Evolutionary conservation across 805 yeast genomes (phyloP).

Genomic region (Candida orba): DNA sequence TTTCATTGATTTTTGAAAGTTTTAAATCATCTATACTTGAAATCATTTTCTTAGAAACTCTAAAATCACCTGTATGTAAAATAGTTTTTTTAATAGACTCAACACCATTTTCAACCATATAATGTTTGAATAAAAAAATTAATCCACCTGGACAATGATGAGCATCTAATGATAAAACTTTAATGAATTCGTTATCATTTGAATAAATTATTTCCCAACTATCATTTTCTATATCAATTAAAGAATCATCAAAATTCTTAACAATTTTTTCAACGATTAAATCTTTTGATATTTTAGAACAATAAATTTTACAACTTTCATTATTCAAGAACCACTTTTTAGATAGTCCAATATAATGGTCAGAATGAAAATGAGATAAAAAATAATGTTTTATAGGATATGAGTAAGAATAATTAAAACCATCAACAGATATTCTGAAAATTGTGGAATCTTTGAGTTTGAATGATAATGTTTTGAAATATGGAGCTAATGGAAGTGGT

Average conservation of each 20-base stretch:
- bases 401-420: conserved; percentile 43
- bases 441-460: conserved; percentile 9
- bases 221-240: background rate
- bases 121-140: conserved; percentile 59
- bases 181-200: conserved; percentile 29
- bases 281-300: conserved; percentile 62
- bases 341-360: conserved; percentile 84
- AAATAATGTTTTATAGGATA: conserved; percentile 45
- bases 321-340: conserved; percentile 54
- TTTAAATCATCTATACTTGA: conserved; percentile 9
- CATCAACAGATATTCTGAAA: conserved; percentile 52
- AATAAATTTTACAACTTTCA: conserved; percentile 54
- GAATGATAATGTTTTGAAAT: conserved; percentile 45
- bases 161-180: conserved; percentile 68
- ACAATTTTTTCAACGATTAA: conserved; percentile 49
- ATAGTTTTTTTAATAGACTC: conserved; percentile 26
- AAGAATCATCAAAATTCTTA: background rate
- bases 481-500: conserved; percentile 30
- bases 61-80: conserved; percentile 91
- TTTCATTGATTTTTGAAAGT: conserved; percentile 50
- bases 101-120: conserved; percentile 24
- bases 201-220: background rate
- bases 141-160: conserved; percentile 98
- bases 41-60: conserved; percentile 48
- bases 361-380: conserved; percentile 84